Conservation (phyloP, 108 stramenopile genomes). For the Cyclostephanos invisitatus region DNA sequence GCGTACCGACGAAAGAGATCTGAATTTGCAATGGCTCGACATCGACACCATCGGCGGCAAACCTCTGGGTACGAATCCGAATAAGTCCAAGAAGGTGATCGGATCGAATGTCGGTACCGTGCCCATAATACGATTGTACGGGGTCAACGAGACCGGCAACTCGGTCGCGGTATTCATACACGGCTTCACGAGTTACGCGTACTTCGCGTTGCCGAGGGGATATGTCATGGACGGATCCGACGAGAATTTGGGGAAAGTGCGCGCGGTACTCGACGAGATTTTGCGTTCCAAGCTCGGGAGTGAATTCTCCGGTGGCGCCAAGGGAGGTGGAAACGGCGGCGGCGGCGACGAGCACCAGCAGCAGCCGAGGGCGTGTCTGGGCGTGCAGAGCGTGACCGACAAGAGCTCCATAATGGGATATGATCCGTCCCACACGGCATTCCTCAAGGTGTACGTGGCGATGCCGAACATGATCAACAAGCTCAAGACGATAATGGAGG, state of each 20-base stretch:
- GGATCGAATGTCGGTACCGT: conserved; percentile 71
- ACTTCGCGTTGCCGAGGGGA: conserved; percentile 75
- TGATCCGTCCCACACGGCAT: conserved; percentile 70
- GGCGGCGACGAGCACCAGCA: conserved; percentile 15
- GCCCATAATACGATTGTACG: conserved; percentile 94
- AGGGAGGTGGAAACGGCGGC: conserved; percentile 2
- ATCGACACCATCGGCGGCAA: conserved; percentile 91
- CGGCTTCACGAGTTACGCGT: conserved; percentile 96
- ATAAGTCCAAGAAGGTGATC: conserved; percentile 53
- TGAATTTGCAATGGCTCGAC: conserved; percentile 95
- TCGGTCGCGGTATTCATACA: conserved; percentile 92
- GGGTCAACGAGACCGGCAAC: conserved; percentile 91
- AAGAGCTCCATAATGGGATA: conserved; percentile 90
- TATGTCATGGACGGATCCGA: conserved; percentile 54
- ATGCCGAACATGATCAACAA: conserved; percentile 93
- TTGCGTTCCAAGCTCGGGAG: conserved; percentile 39
- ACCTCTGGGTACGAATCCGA: conserved; percentile 77
- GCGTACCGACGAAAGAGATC: conserved; percentile 45
- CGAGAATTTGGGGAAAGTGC: conserved; percentile 59
- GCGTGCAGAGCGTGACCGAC: conserved; percentile 61
- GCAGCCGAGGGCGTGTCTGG: conserved; percentile 51
- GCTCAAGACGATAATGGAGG: conserved; percentile 89
- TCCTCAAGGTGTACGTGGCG: conserved; percentile 87
- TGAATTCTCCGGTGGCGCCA: conserved; percentile 25
- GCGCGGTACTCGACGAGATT: conserved; percentile 31